Evolutionary conservation across 2,329 filamentous ascomycete species (phyloP), one percentile per base, ranked within the genome.

Genomic region (Cercospora nicotianae): DNA sequence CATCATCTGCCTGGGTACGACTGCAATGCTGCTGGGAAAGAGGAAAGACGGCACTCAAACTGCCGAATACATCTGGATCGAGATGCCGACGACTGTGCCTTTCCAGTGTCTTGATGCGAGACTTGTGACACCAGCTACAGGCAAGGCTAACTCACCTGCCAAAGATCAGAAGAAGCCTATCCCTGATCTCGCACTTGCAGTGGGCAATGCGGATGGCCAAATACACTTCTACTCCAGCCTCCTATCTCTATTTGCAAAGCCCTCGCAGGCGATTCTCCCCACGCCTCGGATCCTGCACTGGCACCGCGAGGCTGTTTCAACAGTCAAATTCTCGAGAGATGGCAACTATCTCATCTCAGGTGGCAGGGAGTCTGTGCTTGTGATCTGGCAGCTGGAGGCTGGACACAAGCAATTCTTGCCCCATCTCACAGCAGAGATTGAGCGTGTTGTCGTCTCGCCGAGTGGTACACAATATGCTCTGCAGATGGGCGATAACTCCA

Each of bases 261-360:
- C 66, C 42, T 66, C 66, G n/a, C 70, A 73, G 18, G 73, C 72
- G 1, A 63, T 64, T 13, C 70, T 80, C 36, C 74, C 84, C 13
- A 77, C 87, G 48, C 83, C 86, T 20, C 88, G 90, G 66, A 91
- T 90, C 70, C 84, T 94, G 63, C 95, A 98, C 79, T 99, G 95
- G 95, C 95, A 99, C 79, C 87, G 93, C 74, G 89, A 90, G 73
- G 87, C 90, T 60, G 93, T 97, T 8, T 90, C 91, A 74, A 87
- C 92, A 9, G 85, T 97, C 67, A 96, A 95, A 79, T 98, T 94
- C 91, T 97, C 95, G 13, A 85, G 85, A 72, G 95, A 99, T 84
- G 94, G 94, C 92, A 93, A 97, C 77, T 99, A 99, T 79, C 81
- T 99, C 67, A 90, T 99, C 63, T 98, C 95, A 66, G 95, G 95